Evolutionary conservation across 495 filamentous ascomycete genomes (phyloP).

Genomic region (Xylaria bambusicola): DNA sequence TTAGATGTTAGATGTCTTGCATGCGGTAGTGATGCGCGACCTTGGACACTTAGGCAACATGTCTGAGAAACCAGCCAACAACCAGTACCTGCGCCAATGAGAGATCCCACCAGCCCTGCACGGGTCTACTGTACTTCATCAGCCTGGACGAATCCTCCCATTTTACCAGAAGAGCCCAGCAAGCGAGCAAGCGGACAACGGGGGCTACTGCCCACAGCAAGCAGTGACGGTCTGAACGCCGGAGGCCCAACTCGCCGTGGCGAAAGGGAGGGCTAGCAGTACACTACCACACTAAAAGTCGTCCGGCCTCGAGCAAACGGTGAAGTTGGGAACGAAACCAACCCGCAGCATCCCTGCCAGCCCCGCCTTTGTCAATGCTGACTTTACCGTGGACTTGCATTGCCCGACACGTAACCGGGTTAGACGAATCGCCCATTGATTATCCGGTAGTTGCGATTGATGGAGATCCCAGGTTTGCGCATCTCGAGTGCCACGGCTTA

Average conservation of each 20-base stretch:
- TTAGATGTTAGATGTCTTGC: background rate
- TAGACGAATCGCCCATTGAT: background rate
- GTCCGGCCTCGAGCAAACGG: slow-evolving; percentile 21
- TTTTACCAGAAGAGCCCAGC: slow-evolving; percentile 10
- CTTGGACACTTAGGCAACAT: slow-evolving; percentile 9
- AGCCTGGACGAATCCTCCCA: background rate
- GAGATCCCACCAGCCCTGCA: background rate
- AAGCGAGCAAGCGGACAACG: background rate
- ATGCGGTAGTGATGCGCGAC: slow-evolving; percentile 1
- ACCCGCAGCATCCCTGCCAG: slow-evolving; percentile 25
- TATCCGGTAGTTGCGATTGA: slow-evolving; percentile 9
- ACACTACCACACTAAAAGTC: slow-evolving; percentile 8
- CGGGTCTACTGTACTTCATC: background rate
- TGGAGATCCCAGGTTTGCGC: background rate
- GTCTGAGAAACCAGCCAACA: background rate
- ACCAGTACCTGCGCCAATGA: slow-evolving; percentile 7
- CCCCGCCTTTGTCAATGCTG: slow-evolving; percentile 40
- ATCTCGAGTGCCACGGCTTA: background rate
- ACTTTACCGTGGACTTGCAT: slow-evolving; percentile 19
- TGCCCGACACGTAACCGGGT: slow-evolving; percentile 6
- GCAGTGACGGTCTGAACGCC: background rate
- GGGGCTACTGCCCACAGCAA: background rate
- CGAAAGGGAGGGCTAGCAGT: too few relatives aligned
- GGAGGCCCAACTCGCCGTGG: background rate
- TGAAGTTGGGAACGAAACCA: slow-evolving; percentile 2